These are phyloP conservation scores for Skeletonema menzelii DNA, from an alignment of 108 stramenopile genomes.

Conservation along the genomic window DNA sequence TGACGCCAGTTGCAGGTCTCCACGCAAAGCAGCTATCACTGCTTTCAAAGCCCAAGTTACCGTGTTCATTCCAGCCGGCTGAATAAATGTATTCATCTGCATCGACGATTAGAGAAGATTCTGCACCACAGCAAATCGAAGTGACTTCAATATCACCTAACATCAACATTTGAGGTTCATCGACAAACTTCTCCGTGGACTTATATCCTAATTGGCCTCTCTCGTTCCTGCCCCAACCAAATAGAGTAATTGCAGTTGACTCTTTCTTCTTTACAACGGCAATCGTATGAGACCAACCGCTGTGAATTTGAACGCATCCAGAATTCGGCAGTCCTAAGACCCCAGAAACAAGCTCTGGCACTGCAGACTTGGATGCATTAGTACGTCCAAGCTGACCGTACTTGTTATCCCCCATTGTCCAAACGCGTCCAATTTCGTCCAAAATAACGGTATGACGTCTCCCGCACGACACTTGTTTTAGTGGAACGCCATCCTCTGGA, in stretches of 20 bases:
- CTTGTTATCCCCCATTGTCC: slow-evolving; percentile 83
- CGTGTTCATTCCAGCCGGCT: slow-evolving; percentile 89
- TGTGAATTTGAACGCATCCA: slow-evolving; percentile 40
- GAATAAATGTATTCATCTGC: slow-evolving; percentile 42
- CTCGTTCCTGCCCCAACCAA: slow-evolving; percentile 80
- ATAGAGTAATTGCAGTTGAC: slow-evolving; percentile 24
- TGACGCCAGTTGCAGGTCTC: slow-evolving; percentile 28
- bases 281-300: slow-evolving; percentile 75
- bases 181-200: slow-evolving; percentile 43
- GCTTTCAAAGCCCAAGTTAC: slow-evolving; percentile 46
- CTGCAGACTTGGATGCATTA: neutral
- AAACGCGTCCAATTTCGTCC: slow-evolving; percentile 73
- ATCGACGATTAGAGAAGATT: slow-evolving; percentile 69
- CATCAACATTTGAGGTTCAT: slow-evolving; percentile 33
- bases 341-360: slow-evolving; percentile 49
- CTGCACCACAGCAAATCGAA: slow-evolving; percentile 65
- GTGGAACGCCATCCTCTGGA: slow-evolving; percentile 57
- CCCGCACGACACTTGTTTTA: slow-evolving; percentile 71
- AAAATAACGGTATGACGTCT: slow-evolving; percentile 68
- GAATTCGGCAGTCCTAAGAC: slow-evolving; percentile 32
- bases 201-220: slow-evolving; percentile 36
- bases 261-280: slow-evolving; percentile 32
- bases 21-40: slow-evolving; percentile 18
- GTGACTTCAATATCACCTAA: slow-evolving; percentile 29
- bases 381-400: slow-evolving; percentile 77